Base-by-base conservation (phyloP, 257 asterid species). In the Asclepias syriaca region DNA sequence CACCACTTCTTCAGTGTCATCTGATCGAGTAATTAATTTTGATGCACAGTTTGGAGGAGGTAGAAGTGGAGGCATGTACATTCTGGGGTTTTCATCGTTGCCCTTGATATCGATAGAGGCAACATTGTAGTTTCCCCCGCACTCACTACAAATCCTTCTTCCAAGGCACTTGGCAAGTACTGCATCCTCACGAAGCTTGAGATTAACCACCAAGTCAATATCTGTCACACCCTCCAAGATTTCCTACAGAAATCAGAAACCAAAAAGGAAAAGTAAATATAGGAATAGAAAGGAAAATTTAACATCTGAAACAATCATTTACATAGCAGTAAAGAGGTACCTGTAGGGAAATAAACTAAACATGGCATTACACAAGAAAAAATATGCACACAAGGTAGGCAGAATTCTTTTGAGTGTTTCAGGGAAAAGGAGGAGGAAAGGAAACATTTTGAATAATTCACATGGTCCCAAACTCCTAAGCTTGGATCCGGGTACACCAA, bases 41-140 rank as follows among this genome's bases (percentile, higher is more conserved):
- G 96, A 78, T 80, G 84, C 96, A 82, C 98, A 93, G 8, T 87
- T 88, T 10, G 89, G 77, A 68, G 98, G 98, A 69, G 98, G 98
- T 66, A 85, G 97, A 79, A 94, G 97, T 66, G 98, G 97, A 74
- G 98, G 95, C 98, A 94, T 91, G 81, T 82, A 81, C 93, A 94
- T 94, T 32, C 87, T 73, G 50, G 92, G 85, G 55, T 66, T 80
- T 64, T 89, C 96, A 72, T 85, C 79, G 65, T 88, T 89, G 72
- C 82, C 89, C 86, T 86, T 72, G 75, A 89, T 85, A 78, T 94
- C 96, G 74, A 94, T 87, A 82, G 88, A 86, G 6, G 97, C 98
- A 64, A 94, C 83, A 69, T 94, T 94, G 74, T 86, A 94, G 82
- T 91, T 91, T 70, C 90, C 87, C 73, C 96, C 92, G 78, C 98